Evolutionary conservation across 805 yeast species (phyloP), one percentile per base, ranked within the genome.

Genomic region (Lipomyces yamadae): DNA sequence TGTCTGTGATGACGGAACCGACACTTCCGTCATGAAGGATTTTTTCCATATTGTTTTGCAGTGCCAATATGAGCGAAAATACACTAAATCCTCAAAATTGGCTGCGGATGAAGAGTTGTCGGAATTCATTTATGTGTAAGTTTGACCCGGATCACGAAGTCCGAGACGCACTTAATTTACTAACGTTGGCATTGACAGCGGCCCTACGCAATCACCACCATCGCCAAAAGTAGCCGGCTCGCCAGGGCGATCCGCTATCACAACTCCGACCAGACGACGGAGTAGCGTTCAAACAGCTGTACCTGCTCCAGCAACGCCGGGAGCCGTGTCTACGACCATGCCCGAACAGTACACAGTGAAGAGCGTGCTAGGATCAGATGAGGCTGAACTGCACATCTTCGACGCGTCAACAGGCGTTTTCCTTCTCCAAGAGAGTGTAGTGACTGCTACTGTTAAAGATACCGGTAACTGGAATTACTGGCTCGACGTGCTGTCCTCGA

Each of bases 41-140:
- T 94, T 94, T 76, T 84, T 88, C 79, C 75, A 79, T 33, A 81
- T 86, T 0, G 81, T 91, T 13, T 83, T 85, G 73, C 84, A 84
- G 65, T 91, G 97, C 73, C 85, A 88, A 72, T 94, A 85, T 75
- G 97, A 92, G 75, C 83, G 87, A 70, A 90, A 89, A 74, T 90
- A 88, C 76, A 85, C 83, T 69, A 83, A 79, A 69, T 30, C 72
- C 2, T 65, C 67, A 37, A 74, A 76, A 0, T 80, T 80, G 13
- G 84, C 83, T 4, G 74, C 83, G 0, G 77, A 78, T 10, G 77
- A 76, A 4, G 87, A 87, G 53, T 79, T 91, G 60, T 77, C 82
- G 48, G 89, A 89, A 72, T 89, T 91, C 72, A 63, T 61, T 13
- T 60, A 59, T 56, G 39, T 45, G 72, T 69, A 56, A 56, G 72